A percentile compares a stretch with the other conserved stretches of the same genome.
These are phyloP conservation scores for Oryza glaberrima DNA, from an alignment of 176 grass and related monocot genomes.

Conservation along the genomic window DNA sequence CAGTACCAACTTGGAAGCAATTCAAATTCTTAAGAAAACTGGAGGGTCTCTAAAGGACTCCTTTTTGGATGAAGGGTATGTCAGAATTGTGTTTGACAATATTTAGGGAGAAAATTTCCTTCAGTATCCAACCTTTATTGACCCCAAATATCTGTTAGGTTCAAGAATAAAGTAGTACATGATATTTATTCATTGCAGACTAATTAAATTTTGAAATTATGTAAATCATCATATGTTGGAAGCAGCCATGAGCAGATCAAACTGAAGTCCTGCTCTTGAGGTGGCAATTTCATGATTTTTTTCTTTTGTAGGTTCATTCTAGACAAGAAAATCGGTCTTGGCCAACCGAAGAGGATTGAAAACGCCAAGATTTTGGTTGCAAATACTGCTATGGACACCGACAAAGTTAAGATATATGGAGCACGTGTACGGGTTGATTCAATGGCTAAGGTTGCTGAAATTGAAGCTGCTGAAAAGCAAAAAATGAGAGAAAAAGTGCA, in stretches of 20 bases:
- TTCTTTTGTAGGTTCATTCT: conserved; percentile 78
- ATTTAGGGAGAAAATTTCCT: background rate
- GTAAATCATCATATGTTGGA: background rate
- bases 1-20: conserved; percentile 90
- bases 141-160: background rate
- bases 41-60: conserved; percentile 96
- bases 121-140: background rate
- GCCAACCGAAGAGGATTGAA: conserved; percentile 89
- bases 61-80: conserved; percentile 98
- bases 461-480: conserved; percentile 92
- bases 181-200: background rate
- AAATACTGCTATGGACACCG: conserved; percentile 98
- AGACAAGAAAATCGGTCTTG: conserved; percentile 98
- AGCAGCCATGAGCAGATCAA: background rate
- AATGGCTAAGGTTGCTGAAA: conserved; percentile 90
- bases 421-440: conserved; percentile 92
- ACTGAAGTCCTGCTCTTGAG: background rate
- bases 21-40: conserved; percentile 98
- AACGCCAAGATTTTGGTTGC: conserved; percentile 97
- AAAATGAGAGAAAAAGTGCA: conserved; percentile 98
- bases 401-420: conserved; percentile 99
- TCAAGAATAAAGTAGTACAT: background rate
- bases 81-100: background rate
- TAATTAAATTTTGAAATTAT: background rate
- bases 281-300: conserved; percentile 2